Evolutionary conservation across 345 rosid genomes (phyloP).

Genomic region (Noccaea bulbosa): DNA sequence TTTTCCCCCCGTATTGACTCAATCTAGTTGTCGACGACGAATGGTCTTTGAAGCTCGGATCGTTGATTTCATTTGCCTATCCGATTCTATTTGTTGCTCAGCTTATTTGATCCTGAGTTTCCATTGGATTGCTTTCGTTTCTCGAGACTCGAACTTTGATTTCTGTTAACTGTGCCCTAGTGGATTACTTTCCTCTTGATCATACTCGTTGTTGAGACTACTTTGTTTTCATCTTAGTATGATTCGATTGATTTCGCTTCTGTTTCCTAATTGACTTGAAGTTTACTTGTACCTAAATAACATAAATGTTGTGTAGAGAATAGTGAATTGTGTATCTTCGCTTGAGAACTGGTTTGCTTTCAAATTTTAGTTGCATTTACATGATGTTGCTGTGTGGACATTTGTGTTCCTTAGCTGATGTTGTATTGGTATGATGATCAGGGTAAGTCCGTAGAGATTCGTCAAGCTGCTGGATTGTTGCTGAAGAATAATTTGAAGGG

Average conservation of each 20-base stretch:
- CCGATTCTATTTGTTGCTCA: conserved; percentile 20
- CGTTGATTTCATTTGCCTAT: conserved; percentile 13
- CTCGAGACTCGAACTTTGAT: conserved; percentile 6
- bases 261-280: conserved; percentile 32
- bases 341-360: conserved; percentile 13
- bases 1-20: conserved; percentile 30
- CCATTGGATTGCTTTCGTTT: conserved; percentile 18
- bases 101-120: conserved; percentile 22
- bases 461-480: conserved; percentile 97
- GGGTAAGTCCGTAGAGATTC: conserved; percentile 85
- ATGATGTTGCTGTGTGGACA: background rate
- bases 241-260: background rate
- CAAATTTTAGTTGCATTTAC: background rate
- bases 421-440: conserved; percentile 42
- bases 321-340: background rate
- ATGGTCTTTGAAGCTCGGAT: conserved; percentile 12
- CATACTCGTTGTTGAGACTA: background rate
- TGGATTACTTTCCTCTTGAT: conserved; percentile 16
- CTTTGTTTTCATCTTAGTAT: background rate
- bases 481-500: conserved; percentile 84
- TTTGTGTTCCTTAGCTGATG: conserved; percentile 11
- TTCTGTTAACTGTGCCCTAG: conserved; percentile 17
- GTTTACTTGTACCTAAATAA: conserved; percentile 10
- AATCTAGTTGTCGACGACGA: conserved; percentile 21
- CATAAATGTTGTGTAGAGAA: background rate